These are phyloP conservation scores for Henningerozyma blattae DNA, from an alignment of 805 yeast genomes.

Conservation along the genomic window DNA sequence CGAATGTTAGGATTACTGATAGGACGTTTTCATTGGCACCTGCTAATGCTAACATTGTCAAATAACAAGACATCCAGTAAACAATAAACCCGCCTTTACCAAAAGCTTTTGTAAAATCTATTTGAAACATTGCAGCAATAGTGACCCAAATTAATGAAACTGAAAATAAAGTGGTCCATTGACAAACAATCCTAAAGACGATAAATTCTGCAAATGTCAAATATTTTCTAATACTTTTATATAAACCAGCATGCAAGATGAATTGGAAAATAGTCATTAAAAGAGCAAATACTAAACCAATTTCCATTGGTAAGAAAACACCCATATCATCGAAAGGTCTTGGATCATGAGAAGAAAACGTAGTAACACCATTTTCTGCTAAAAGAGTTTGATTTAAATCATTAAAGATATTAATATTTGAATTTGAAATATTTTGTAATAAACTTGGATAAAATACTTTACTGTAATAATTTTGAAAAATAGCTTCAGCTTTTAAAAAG, in stretches of 20 bases:
- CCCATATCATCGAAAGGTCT: slow-evolving; percentile 40
- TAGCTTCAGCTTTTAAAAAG: slow-evolving; percentile 25
- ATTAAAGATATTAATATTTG: slow-evolving; percentile 13
- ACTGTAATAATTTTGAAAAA: slow-evolving; percentile 16
- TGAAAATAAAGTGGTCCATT: slow-evolving; percentile 42
- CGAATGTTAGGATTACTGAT: slow-evolving; percentile 34
- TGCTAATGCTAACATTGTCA: slow-evolving; percentile 69
- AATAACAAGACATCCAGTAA: slow-evolving; percentile 55
- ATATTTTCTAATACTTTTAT: slow-evolving; percentile 35
- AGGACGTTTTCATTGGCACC: slow-evolving; percentile 59
- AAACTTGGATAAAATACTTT: slow-evolving; percentile 16
- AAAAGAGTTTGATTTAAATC: slow-evolving; percentile 14
- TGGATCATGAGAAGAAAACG: slow-evolving; percentile 30
- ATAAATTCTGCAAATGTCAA: slow-evolving; percentile 35
- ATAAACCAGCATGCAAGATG: slow-evolving; percentile 42
- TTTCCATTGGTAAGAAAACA: slow-evolving; percentile 55
- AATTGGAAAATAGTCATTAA: slow-evolving; percentile 65
- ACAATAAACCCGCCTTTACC: slow-evolving; percentile 64
- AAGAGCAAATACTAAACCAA: slow-evolving; percentile 62
- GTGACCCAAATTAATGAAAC: slow-evolving; percentile 46
- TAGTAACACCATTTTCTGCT: slow-evolving; percentile 21
- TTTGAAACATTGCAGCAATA: slow-evolving; percentile 57
- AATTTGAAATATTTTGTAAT: slow-evolving; percentile 17
- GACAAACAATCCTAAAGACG: slow-evolving; percentile 37
- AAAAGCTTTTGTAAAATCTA: slow-evolving; percentile 44